These are phyloP conservation scores for Mycena amicta DNA, from an alignment of 768 basidiomycete species.

Conservation along the genomic window DNA sequence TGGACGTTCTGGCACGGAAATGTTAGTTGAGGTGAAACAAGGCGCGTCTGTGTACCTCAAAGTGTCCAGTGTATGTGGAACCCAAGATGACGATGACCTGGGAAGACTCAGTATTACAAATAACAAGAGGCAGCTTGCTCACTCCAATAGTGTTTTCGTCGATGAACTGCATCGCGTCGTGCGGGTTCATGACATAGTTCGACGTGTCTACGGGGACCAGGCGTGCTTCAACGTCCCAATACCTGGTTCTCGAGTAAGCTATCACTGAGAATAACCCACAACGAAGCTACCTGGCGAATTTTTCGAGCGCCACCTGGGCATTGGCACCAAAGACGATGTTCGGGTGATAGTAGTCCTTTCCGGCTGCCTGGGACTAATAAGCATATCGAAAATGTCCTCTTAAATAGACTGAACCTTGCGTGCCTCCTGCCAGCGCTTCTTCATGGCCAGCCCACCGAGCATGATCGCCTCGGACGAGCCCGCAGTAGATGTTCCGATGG, in stretches of 20 bases:
- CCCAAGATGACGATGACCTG: constrained; percentile 55
- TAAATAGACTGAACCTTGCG: no score
- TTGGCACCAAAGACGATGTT: constrained; percentile 63
- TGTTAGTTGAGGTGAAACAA: not conserved
- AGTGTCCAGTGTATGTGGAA: constrained; percentile 64
- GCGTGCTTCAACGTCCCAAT: constrained; percentile 65
- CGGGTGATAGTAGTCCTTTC: constrained; percentile 57
- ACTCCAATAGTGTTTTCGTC: constrained; percentile 73
- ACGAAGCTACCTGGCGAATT: constrained; percentile 51
- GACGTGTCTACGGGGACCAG: constrained; percentile 47
- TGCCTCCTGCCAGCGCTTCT: constrained; percentile 65
- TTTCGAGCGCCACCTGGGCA: constrained; percentile 66
- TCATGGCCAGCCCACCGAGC: constrained; percentile 71
- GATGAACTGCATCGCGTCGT: constrained; percentile 57
- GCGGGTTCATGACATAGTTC: constrained; percentile 57
- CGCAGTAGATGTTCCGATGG: constrained; percentile 65
- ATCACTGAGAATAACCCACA: no score
- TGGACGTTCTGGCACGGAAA: constrained; percentile 38
- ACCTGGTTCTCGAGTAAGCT: constrained; percentile 29
- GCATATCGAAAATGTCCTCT: no score
- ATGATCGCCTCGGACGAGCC: constrained; percentile 71
- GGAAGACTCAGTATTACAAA: not conserved
- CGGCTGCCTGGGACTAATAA: no score
- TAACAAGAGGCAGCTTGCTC: not conserved
- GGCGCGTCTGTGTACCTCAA: constrained; percentile 36